These are phyloP conservation scores for Trypanosomatidae sp. DNA, from an alignment of 208 protist genomes.

Conservation along the genomic window DNA sequence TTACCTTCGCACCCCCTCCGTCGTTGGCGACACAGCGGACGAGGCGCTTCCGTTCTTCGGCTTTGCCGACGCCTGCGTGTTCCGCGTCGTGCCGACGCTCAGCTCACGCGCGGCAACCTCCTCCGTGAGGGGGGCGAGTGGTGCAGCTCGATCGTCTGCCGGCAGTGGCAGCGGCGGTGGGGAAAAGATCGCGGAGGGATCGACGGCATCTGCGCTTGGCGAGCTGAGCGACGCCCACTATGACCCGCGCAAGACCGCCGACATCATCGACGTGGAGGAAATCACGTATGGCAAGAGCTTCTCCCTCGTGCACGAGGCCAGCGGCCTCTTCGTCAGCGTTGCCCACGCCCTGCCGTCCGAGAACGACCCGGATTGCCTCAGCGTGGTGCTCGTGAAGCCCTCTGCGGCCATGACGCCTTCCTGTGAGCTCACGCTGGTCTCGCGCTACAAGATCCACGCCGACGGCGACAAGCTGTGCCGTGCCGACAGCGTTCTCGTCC, in stretches of 20 bases:
- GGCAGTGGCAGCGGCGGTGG: neutral
- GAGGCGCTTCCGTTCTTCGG: conserved; percentile 53
- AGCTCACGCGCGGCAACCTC: conserved; percentile 21
- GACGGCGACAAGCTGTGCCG: conserved; percentile 68
- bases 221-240: conserved; percentile 2
- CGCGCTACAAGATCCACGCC: conserved; percentile 76
- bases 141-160: neutral
- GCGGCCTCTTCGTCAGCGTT: conserved; percentile 57
- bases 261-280: conserved; percentile 39
- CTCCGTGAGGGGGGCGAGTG: conserved; percentile 10
- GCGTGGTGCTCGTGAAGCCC: conserved; percentile 48
- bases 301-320: conserved; percentile 59
- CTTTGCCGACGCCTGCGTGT: conserved; percentile 52
- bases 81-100: conserved; percentile 47
- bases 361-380: conserved; percentile 69
- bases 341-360: conserved; percentile 50
- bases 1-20: conserved; percentile 36
- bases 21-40: conserved; percentile 38
- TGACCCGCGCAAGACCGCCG: conserved; percentile 23
- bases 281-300: conserved; percentile 69
- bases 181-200: neutral
- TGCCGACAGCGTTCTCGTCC: conserved; percentile 65
- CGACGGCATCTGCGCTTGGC: conserved; percentile 1
- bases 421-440: conserved; percentile 64
- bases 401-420: conserved; percentile 37